Conservation (phyloP, 1,139 yeast species). For the Candida dubliniensis region DNA sequence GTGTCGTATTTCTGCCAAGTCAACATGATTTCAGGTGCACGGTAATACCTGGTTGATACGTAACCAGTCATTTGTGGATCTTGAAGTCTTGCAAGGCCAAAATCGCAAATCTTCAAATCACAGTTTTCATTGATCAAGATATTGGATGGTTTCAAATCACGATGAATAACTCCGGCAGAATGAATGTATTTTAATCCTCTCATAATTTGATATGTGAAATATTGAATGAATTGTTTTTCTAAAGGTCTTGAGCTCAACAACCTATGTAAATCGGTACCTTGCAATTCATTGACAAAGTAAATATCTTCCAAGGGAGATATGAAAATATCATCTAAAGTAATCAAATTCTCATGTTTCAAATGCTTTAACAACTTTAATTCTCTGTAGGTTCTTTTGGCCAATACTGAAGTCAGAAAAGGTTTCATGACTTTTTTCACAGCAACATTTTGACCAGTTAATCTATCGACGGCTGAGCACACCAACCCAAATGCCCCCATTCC, state of each 20-base stretch:
- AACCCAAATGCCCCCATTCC: slow-evolving; percentile 99
- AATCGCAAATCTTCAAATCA: slow-evolving; percentile 94
- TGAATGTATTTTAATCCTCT: slow-evolving; percentile 94
- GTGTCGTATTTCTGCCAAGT: slow-evolving; percentile 99
- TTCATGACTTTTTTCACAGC: slow-evolving; percentile 98
- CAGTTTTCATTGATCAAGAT: slow-evolving; percentile 92
- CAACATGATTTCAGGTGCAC: slow-evolving; percentile 99
- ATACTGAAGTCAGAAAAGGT: slow-evolving; percentile 91
- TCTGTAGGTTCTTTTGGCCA: slow-evolving; percentile 94
- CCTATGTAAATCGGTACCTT: slow-evolving; percentile 94
- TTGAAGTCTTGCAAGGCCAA: slow-evolving; percentile 94
- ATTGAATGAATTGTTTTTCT: slow-evolving; percentile 94
- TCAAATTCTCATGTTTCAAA: slow-evolving; percentile 90
- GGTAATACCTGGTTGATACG: slow-evolving; percentile 91
- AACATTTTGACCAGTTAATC: slow-evolving; percentile 85
- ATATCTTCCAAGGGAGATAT: slow-evolving; percentile 94
- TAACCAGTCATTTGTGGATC: slow-evolving; percentile 99
- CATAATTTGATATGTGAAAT: slow-evolving; percentile 89
- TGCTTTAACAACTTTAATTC: slow-evolving; percentile 92
- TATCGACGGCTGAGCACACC: slow-evolving; percentile 95
- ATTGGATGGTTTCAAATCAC: slow-evolving; percentile 92
- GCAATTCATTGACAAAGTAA: slow-evolving; percentile 93
- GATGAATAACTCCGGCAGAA: slow-evolving; percentile 94
- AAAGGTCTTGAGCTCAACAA: slow-evolving; percentile 88
- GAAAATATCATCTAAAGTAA: slow-evolving; percentile 90